Conservation (phyloP, 139 green algal species). For the Tetraselmis chui region DNA sequence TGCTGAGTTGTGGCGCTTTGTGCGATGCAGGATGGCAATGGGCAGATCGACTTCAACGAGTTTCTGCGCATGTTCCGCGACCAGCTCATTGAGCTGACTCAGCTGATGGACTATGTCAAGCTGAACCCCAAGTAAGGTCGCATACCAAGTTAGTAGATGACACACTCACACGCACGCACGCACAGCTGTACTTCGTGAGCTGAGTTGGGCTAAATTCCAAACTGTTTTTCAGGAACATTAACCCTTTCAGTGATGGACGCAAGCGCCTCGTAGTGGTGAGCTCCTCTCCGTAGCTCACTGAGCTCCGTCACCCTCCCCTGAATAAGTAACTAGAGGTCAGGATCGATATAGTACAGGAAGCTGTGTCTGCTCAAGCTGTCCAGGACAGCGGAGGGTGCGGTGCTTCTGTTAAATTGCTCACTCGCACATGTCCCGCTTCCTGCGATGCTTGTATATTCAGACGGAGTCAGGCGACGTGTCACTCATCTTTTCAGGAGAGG, state of each 20-base stretch:
- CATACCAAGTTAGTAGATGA: too few species aligned
- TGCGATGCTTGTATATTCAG: slow-evolving; percentile 8
- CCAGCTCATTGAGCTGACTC: slow-evolving; percentile 43
- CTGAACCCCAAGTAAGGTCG: slow-evolving; percentile 6
- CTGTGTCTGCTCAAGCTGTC: too few species aligned
- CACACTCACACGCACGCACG: too few species aligned
- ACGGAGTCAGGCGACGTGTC: slow-evolving; percentile 20
- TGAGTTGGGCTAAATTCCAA: too few species aligned
- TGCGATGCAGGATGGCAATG: slow-evolving; percentile 26
- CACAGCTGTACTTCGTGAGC: too few species aligned
- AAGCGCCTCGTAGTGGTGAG: not conserved
- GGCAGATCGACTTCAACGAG: slow-evolving; percentile 47
- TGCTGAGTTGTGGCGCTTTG: too few species aligned
- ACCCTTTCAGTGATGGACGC: not conserved
- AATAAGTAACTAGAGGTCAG: too few species aligned
- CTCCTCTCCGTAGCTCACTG: not conserved
- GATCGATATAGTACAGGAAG: too few species aligned
- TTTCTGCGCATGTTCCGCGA: slow-evolving; percentile 54
- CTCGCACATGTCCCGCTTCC: too few species aligned
- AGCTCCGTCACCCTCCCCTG: too few species aligned
- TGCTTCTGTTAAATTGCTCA: too few species aligned
- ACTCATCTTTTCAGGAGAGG: slow-evolving; percentile 23
- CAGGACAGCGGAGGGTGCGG: too few species aligned
- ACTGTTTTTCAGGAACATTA: not conserved
- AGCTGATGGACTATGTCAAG: slow-evolving; percentile 25